Evolutionary conservation across 2,329 filamentous ascomycete genomes (phyloP), one percentile per base, ranked within the genome.

Genomic region (Colletotrichum simmondsii): DNA sequence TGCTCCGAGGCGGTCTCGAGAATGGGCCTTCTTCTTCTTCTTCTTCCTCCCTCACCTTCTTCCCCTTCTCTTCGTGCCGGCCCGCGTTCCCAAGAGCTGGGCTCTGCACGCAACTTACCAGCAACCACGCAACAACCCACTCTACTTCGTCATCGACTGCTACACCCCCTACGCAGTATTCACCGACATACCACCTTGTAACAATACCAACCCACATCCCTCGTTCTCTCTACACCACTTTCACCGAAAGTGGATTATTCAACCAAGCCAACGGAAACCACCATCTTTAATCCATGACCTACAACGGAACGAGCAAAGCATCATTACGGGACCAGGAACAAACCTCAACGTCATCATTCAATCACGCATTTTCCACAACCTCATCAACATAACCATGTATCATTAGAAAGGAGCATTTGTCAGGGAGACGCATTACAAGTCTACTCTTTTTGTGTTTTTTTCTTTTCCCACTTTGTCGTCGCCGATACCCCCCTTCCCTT

Each of bases 401-500:
- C 65, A 68, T 59, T 72, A 72, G 65, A 72, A 64, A 24, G 26
- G 28, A 68, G 65, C 59, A 64, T 59, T 49, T 72, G 58, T 59
- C 37, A 24, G 26, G 12, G 57, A 61, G 24, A 30, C 12, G 6
- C 22, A 32, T 12, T 19, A 52, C 52, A 24, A 24, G 32, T 56
- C 46, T 24, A n/a, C 28, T 16, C 37, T 37, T 60, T 54, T 56
- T 56, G 49, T 26, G 5, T 37, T 28, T 49, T 63, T 60, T 32
- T 60, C 24, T n/a, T n/a, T 62, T 52, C 16, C 46, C 54, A 69
- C 71, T 73, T 71, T 72, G 71, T 72, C 68, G 72, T 74, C 72
- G 72, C 72, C 63, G 72, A 74, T 74, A 74, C 72, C 72, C 72
- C 71, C 68, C 68, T 73, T 71, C 62, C 67, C 71, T 70, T 70